Base-by-base conservation (phyloP, 306 rosid genomes). In the Trifolium subterraneum region DNA sequence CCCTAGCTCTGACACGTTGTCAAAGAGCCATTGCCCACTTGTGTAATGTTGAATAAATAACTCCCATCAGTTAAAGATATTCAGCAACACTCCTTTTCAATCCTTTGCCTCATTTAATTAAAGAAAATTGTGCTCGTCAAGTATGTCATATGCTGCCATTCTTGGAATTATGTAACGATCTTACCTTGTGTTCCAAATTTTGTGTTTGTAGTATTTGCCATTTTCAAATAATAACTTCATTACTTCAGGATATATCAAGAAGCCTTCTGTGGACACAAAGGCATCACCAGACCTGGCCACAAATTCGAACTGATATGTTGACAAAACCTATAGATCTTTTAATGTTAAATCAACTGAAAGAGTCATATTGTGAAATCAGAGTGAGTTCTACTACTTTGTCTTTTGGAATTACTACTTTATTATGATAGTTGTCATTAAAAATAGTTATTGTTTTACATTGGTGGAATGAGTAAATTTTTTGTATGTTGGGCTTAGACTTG, bases 271-370 rank as follows among this genome's bases (percentile, higher is more conserved):
- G 97, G 97, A 92, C 97, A 75, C 96, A 92, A 75, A 90, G 96
- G 87, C 97, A 92, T 82, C 97, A 88, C 81, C 97, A 92, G 80
- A 92, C 96, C 27, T 92, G 97, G 97, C 97, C 98, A 65, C 97
- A 86, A 84, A 88, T 94, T 65, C 90, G 93, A 62, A 88, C 98
- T 7, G 96, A 94, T 86, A 25, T 94, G 63, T 85, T 87, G 81
- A 60, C 96, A 62, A 92, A 90, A 81, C 97, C 95, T 47, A 80
- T 91, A 20, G 98, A 94, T 80, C 86, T 90, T 74, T 77, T 90
- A 87, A 90, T 90, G 95, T 79, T 88, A 75, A 94, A 94, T 86
- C 87, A 90, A 71, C 80, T 94, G 61, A 94, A 85, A 80, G 98
- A 94, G 78, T 73, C 92, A 50, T 91, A 87, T 75, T 94, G 97